Evolutionary conservation across 1,284 basidiomycete genomes (phyloP).

Genomic region (Ustilago trichophora): DNA sequence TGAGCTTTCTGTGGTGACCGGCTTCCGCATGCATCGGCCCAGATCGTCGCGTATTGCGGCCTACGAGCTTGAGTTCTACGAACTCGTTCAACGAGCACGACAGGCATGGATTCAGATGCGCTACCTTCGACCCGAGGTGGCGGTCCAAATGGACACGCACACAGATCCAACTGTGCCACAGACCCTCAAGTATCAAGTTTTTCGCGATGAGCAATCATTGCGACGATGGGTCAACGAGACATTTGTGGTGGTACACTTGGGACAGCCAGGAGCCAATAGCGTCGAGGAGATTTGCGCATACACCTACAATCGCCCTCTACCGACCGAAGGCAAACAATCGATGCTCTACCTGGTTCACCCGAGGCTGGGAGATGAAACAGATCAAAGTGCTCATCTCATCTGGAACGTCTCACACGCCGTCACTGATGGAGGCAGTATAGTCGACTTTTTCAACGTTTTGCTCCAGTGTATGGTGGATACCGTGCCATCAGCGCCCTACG

Average conservation of each 20-base stretch:
- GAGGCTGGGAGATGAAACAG: conserved; percentile 1
- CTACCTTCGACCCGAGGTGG: conserved; percentile 27
- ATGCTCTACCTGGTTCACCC: conserved; percentile 37
- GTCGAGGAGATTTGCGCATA: conserved; percentile 2
- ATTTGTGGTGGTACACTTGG: conserved; percentile 23
- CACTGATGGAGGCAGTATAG: conserved; percentile 37
- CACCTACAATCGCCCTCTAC: conserved; percentile 28
- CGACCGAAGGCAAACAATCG: conserved; percentile 30
- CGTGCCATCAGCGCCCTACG: conserved; percentile 5
- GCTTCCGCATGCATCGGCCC: conserved; percentile 14
- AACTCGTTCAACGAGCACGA: conserved; percentile 18
- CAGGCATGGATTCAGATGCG: conserved; percentile 25
- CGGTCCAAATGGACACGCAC: conserved; percentile 28
- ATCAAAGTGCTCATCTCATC: conserved; percentile 14
- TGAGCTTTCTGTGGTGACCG: conserved; percentile 24
- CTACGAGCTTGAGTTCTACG: conserved; percentile 19
- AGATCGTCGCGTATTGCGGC: conserved; percentile 9
- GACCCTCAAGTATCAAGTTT: conserved; percentile 15
- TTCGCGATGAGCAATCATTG: conserved; percentile 21
- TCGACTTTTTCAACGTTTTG: conserved; percentile 22
- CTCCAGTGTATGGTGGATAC: conserved; percentile 26
- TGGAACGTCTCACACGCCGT: conserved; percentile 45
- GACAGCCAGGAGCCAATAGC: conserved; percentile 8
- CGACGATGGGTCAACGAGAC: conserved; percentile 29
- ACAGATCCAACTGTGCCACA: conserved; percentile 8